phyloP scores from a whole-genome alignment of 2,329 filamentous ascomycete species.

The Xylariaceae sp. region DNA sequence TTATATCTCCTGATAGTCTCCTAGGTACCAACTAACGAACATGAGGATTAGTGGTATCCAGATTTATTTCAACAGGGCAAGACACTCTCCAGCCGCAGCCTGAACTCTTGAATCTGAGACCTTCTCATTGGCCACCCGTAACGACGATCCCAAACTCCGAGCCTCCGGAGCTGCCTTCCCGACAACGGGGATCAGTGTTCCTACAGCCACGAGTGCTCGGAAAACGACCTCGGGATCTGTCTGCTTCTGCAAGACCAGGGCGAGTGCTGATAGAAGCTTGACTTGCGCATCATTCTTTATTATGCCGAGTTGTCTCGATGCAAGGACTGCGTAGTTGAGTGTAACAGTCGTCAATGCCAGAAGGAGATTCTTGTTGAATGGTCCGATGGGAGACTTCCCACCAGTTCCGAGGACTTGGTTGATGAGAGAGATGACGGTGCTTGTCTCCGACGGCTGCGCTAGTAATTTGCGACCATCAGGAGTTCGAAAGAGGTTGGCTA shows the following conservation, averaged over 20 bases:
- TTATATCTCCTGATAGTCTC: too few relatives aligned
- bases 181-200: slow-evolving; percentile 68
- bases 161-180: slow-evolving; percentile 40
- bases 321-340: slow-evolving; percentile 79
- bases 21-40: too few relatives aligned
- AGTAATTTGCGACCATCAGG: slow-evolving; percentile 65
- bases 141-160: slow-evolving; percentile 40
- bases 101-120: slow-evolving; percentile 45
- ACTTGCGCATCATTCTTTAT: slow-evolving; percentile 38
- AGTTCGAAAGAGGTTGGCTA: slow-evolving; percentile 81
- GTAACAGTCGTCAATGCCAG: slow-evolving; percentile 78
- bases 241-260: slow-evolving; percentile 59
- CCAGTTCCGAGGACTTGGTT: slow-evolving; percentile 56
- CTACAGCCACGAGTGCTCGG: slow-evolving; percentile 74
- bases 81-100: slow-evolving; percentile 44
- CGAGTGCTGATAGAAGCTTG: slow-evolving; percentile 58
- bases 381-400: slow-evolving; percentile 44
- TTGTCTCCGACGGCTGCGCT: slow-evolving; percentile 49
- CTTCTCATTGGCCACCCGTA: slow-evolving; percentile 41
- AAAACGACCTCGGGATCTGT: slow-evolving; percentile 81
- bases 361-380: slow-evolving; percentile 70
- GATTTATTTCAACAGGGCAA: slow-evolving; percentile 34
- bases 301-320: slow-evolving; percentile 41
- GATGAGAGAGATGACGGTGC: slow-evolving; percentile 59
- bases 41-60: too few relatives aligned